Percentiles rank a stretch among this genome's conserved stretches.
Evolutionary conservation across 768 basidiomycete genomes (phyloP).

Genomic region (Brasilioporus rufonigricans): DNA sequence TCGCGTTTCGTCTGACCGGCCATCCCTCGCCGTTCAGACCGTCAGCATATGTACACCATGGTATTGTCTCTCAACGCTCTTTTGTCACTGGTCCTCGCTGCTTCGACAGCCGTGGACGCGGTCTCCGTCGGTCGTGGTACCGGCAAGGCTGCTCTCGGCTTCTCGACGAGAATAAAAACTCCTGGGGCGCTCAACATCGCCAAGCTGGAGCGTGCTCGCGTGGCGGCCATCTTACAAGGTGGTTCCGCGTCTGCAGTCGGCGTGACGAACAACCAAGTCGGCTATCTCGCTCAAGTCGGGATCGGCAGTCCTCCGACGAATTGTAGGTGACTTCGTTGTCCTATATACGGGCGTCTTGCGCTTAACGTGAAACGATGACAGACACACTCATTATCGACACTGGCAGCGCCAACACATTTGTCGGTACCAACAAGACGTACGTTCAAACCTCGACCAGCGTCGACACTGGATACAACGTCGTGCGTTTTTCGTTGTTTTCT

Average conservation of each 20-base stretch:
- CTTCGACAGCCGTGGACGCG: too few species aligned
- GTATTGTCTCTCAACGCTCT: not conserved
- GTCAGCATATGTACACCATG: not conserved
- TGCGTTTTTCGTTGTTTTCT: not conserved
- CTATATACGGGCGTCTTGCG: too few species aligned
- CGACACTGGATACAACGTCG: slow-evolving; percentile 17
- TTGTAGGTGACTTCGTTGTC: slow-evolving; percentile 16
- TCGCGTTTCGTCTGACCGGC: too few species aligned
- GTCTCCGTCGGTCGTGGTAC: not conserved
- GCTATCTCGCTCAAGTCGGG: too few species aligned
- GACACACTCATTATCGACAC: slow-evolving; percentile 21
- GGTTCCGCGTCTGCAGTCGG: not conserved
- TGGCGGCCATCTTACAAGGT: slow-evolving; percentile 3
- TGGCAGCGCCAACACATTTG: slow-evolving; percentile 24
- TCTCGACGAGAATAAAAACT: slow-evolving; percentile 11
- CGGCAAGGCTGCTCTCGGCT: slow-evolving; percentile 4
- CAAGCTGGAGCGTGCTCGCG: slow-evolving; percentile 13
- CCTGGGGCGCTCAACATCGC: slow-evolving; percentile 10
- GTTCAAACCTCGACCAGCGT: slow-evolving; percentile 7
- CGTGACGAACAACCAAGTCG: too few species aligned
- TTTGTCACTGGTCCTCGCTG: not conserved
- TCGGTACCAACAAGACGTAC: slow-evolving; percentile 21
- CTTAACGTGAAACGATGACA: not conserved
- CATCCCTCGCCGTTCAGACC: not conserved
- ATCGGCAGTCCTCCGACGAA: slow-evolving; percentile 26